A percentile compares a stretch with the other conserved stretches of the same genome.
Conservation (phyloP, 768 basidiomycete genomes). For the Thelephora ganbajun region DNA sequence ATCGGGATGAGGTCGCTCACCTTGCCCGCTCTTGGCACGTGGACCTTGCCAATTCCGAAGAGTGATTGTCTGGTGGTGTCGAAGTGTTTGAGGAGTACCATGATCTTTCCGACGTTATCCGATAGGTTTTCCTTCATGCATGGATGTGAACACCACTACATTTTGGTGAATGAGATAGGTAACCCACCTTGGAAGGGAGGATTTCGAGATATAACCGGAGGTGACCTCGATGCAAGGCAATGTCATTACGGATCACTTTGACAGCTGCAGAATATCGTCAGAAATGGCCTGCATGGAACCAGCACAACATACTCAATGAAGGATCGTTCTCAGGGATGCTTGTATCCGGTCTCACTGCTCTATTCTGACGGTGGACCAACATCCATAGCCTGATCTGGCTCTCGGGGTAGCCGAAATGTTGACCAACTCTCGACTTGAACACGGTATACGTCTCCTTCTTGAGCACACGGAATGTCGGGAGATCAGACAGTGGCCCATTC, state of each 20-base stretch:
- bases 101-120: slow-evolving; percentile 74
- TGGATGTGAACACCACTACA: background rate
- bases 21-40: no score
- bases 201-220: slow-evolving; percentile 90
- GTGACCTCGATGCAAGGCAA: slow-evolving; percentile 84
- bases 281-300: background rate
- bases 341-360: slow-evolving; percentile 95
- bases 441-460: slow-evolving; percentile 86
- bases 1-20: no score
- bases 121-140: slow-evolving; percentile 28
- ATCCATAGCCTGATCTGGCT: slow-evolving; percentile 97
- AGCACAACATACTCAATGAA: no score
- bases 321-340: slow-evolving; percentile 92
- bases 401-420: no score
- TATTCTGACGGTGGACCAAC: slow-evolving; percentile 96
- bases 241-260: slow-evolving; percentile 91
- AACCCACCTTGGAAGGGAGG: slow-evolving; percentile 54
- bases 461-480: slow-evolving; percentile 90
- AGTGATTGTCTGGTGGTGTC: no score
- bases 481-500: no score
- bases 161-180: background rate
- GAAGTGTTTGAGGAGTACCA: no score
- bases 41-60: no score
- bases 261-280: slow-evolving; percentile 44
- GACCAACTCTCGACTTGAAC: slow-evolving; percentile 86